Base-by-base conservation (phyloP, 805 yeast genomes). In the Ogataea chonburiensis region DNA sequence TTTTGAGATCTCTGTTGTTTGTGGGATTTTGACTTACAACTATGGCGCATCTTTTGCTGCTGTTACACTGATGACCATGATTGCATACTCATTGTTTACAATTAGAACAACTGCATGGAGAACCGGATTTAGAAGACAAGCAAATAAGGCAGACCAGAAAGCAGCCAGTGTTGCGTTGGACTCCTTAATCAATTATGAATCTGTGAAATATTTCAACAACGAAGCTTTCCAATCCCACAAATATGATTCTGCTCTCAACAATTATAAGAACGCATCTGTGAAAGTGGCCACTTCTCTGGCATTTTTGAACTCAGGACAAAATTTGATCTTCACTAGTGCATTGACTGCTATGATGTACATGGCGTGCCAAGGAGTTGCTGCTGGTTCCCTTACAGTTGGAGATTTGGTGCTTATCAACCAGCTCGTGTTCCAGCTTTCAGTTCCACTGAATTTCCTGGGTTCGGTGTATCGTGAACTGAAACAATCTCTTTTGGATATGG, bases 141-240 rank as follows among this genome's bases (percentile, higher is more conserved):
- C 91, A 4, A 93, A 93, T 58, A 74, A 73, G 39, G 98, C 98
- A 2, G 98, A 93, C 57, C 94, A 93, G 57, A 74, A 83, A 58
- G 96, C 96, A n/a, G 96, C 97, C 0, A 79, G 86, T 43, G 89
- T 91, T 18, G 96, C 98, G 0, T 68, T 93, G 31, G 98, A 93
- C 58, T 88, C 97, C 1, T 68, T 93, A 55, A 86, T 91, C 47
- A 93, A 93, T 63, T 91, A 81, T 59, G 98, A 93, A 64, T 82
- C 95, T 17, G 97, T 93, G 21, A 88, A 89, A 58, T 85, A 86
- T 59, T 93, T 93, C 70, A 91, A 89, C 64, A 93, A 93, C 61
- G 98, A 93, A 60, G 63, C 64, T 2, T 81, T 69, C 60, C 94
- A 89, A 59, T 81, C 87, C 0, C 49, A 61, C n/a, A 85, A 86